Conservation (phyloP, 176 grass and related monocot species). For the Olyra latifolia region DNA sequence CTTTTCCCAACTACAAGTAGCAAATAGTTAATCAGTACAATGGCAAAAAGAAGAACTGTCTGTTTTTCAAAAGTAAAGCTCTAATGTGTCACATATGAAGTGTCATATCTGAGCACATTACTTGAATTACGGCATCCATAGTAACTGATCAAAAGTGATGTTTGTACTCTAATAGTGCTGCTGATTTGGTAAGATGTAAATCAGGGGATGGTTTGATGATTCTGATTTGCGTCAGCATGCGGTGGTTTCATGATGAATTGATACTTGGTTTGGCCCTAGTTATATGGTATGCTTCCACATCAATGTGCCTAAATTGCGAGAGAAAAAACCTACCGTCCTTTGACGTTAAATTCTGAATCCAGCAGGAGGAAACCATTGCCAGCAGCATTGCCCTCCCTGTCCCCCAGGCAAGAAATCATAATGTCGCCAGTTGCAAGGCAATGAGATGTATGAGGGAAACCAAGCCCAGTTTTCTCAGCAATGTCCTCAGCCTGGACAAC, state of each 20-base stretch:
- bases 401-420: constrained; percentile 92
- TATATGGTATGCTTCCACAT: neutral
- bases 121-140: neutral
- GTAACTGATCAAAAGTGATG: neutral
- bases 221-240: neutral
- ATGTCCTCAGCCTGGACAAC: constrained; percentile 81
- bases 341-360: constrained; percentile 96
- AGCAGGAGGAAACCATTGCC: constrained; percentile 84
- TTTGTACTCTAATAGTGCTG: neutral
- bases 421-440: constrained; percentile 92
- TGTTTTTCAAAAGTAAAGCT: neutral
- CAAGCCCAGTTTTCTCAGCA: constrained; percentile 78
- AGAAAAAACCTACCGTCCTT: constrained; percentile 67
- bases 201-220: neutral
- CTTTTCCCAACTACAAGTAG: constrained; percentile 78
- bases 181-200: neutral
- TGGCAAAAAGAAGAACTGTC: neutral
- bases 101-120: neutral
- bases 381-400: constrained; percentile 79
- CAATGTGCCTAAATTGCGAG: neutral
- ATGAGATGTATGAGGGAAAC: constrained; percentile 91
- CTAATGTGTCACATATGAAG: neutral
- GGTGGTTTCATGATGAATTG: neutral
- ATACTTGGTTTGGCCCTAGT: neutral
- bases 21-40: neutral